phyloP scores from a whole-genome alignment of 495 filamentous ascomycete species.

The Aspergillus hancockii region DNA sequence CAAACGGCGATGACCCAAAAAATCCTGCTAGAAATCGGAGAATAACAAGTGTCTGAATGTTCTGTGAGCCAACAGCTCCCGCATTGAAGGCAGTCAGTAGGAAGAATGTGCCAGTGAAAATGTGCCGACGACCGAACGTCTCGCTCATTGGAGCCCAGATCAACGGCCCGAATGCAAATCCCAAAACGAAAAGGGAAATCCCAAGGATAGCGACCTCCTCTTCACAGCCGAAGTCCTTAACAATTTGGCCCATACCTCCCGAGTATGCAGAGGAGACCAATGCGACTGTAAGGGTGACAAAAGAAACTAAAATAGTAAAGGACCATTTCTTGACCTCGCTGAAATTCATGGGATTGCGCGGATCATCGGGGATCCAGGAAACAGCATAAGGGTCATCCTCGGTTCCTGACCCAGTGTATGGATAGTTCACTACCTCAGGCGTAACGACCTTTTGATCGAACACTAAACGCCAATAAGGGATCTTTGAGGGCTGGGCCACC shows the following conservation, averaged over 20 bases:
- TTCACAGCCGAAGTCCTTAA: slow-evolving; percentile 44
- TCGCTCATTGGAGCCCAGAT: slow-evolving; percentile 62
- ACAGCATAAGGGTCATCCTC: slow-evolving; percentile 67
- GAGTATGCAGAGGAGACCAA: slow-evolving; percentile 74
- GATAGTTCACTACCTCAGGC: slow-evolving; percentile 50
- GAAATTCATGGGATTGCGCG: slow-evolving; percentile 66
- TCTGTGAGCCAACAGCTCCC: slow-evolving; percentile 53
- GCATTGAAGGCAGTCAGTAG: slow-evolving; percentile 65
- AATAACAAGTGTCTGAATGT: slow-evolving; percentile 57
- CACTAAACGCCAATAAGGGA: slow-evolving; percentile 42
- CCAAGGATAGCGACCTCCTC: slow-evolving; percentile 53
- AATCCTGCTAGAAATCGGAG: slow-evolving; percentile 65
- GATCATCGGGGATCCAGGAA: slow-evolving; percentile 65
- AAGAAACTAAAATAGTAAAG: slow-evolving; percentile 60
- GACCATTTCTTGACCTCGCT: slow-evolving; percentile 59
- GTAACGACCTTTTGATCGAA: slow-evolving; percentile 52
- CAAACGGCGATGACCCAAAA: slow-evolving; percentile 64
- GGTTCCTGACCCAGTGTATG: slow-evolving; percentile 65
- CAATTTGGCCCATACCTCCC: slow-evolving; percentile 61
- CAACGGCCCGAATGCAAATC: slow-evolving; percentile 49
- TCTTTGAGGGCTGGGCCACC: slow-evolving; percentile 26
- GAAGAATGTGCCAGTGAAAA: slow-evolving; percentile 63
- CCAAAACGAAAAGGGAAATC: slow-evolving; percentile 56
- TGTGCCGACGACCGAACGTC: slow-evolving; percentile 64
- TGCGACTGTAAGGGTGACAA: slow-evolving; percentile 66